Base-by-base conservation (phyloP, 345 rosid genomes). In the Trapa bicornis region DNA sequence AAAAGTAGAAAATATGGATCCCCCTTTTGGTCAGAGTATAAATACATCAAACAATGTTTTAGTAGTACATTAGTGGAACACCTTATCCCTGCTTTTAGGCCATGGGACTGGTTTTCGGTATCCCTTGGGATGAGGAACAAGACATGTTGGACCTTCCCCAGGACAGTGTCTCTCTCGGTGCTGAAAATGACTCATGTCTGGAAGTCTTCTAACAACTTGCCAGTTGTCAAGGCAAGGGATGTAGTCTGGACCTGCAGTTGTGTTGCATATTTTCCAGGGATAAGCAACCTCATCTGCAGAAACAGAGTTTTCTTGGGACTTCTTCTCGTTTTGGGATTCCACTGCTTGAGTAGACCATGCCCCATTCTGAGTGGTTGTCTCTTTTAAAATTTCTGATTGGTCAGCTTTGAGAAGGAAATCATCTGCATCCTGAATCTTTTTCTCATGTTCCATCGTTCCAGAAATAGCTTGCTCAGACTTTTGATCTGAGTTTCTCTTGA, bases 141-240 rank as follows among this genome's bases (percentile, higher is more conserved):
- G 83, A 76, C 97, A 93, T 39, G 78, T 82, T 22, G 92, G 96
- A 80, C 92, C 84, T 65, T 84, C 87, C 45, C 75, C 83, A 36
- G 97, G 97, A 66, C 98, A 93, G 77, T 88, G 99, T 66, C 99
- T 80, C 83, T 91, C 96, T 16, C 97, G 82, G 74, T 91, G 99
- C 78, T 94, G 92, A 73, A 81, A 94, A 70, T 91, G 99, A 75
- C 61, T 80, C 7, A 83, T 89, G 70, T 73, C 73, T 5, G 64
- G 76, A 82, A 94, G 97, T 77, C 73, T 91, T 80, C 73, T 85
- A 72, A 94, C 84, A 71, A 78, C 83, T 75, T 82, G 79, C 86
- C 71, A 82, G 70, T 91, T 91, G 78, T 94, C 99, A 65, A 94
- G 96, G 77, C 97, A 94, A 72, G 97, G 99, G 74, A 94, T 89